These are phyloP conservation scores for Trichoderma sp. DNA, from an alignment of 2,329 filamentous ascomycete species.

Conservation along the genomic window DNA sequence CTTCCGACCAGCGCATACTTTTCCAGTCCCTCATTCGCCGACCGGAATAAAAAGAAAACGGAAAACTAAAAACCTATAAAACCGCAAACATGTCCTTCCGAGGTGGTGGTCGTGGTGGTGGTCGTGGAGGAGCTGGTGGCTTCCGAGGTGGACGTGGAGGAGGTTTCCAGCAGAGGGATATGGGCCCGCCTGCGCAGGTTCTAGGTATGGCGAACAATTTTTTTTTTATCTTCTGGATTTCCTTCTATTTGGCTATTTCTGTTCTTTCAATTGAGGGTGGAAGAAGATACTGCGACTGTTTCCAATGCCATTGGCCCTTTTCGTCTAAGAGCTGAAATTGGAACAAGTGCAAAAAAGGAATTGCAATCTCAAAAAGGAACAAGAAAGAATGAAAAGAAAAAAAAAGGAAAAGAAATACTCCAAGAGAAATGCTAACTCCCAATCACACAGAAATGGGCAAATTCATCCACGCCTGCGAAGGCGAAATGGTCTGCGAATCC, in stretches of 20 bases:
- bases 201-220: slow-evolving; percentile 35
- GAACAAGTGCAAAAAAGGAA: neutral
- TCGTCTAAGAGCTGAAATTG: neutral
- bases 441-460: slow-evolving; percentile 73
- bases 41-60: neutral
- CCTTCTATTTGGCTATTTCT: neutral
- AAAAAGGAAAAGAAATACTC: neutral
- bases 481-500: slow-evolving; percentile 96
- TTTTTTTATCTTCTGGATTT: neutral
- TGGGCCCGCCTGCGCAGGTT: slow-evolving; percentile 43
- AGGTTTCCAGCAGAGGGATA: slow-evolving; percentile 44
- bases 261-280: neutral
- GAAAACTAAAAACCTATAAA: neutral
- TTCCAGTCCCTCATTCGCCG: neutral
- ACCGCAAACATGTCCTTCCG: slow-evolving; percentile 41
- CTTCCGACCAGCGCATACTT: neutral
- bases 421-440: neutral
- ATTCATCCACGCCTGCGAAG: slow-evolving; percentile 93
- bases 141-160: slow-evolving; percentile 43
- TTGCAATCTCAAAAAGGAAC: neutral
- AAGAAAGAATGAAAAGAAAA: neutral
- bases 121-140: slow-evolving; percentile 33
- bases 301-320: neutral
- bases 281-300: neutral
- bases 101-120: slow-evolving; percentile 35